These are phyloP conservation scores for Backusella liffmaniae DNA, from an alignment of 192 early-diverging fungal species.

Conservation along the genomic window DNA sequence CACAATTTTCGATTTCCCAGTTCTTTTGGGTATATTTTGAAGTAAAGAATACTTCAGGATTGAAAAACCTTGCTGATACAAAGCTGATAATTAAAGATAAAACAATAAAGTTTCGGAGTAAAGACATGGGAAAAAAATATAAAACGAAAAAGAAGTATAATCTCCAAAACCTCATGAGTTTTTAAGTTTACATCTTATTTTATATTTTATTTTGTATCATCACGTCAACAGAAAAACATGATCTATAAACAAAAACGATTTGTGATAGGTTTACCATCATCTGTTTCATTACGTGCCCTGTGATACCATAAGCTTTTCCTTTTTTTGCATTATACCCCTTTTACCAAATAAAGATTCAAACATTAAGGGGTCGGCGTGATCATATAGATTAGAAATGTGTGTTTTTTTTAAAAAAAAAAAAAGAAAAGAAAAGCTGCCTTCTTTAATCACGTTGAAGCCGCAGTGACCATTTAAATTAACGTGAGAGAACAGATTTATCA, in stretches of 20 bases:
- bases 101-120: neutral
- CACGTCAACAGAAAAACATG: neutral
- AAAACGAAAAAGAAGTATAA: neutral
- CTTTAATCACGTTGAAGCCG: neutral
- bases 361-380: conserved; percentile 2
- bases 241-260: neutral
- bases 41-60: neutral
- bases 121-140: neutral
- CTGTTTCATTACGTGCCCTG: neutral
- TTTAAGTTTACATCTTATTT: neutral
- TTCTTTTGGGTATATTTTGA: neutral
- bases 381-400: neutral
- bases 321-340: neutral
- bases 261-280: neutral
- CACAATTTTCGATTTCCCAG: neutral
- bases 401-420: neutral
- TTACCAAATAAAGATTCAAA: neutral
- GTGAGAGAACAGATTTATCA: neutral
- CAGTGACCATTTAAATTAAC: no score
- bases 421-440: neutral
- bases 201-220: neutral
- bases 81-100: neutral
- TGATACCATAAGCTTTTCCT: neutral
- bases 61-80: neutral
- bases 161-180: neutral